Evolutionary conservation across 78 protist species (phyloP).

Genomic region (Anaeramoeba flamelloides): DNA sequence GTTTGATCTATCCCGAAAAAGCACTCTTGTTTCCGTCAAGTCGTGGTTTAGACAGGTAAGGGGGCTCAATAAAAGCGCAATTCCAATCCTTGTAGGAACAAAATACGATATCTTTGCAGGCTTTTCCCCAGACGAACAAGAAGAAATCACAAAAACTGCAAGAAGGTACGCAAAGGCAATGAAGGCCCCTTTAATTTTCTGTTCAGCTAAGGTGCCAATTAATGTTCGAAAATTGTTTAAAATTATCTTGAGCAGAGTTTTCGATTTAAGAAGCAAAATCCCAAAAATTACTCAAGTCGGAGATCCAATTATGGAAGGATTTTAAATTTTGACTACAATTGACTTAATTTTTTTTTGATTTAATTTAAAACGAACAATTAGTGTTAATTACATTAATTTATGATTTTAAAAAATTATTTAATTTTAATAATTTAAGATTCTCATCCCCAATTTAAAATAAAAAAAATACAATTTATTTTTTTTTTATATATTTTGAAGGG

Average conservation of each 20-base stretch:
- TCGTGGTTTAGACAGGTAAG: conserved; percentile 90
- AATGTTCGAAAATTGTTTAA: conserved; percentile 60
- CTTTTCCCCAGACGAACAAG: conserved; percentile 57
- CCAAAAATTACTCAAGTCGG: background rate
- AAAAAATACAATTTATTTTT: no score
- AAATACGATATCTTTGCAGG: conserved; percentile 66
- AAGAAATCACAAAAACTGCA: conserved; percentile 54
- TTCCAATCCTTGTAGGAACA: conserved; percentile 79
- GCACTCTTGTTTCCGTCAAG: conserved; percentile 59
- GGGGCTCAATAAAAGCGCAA: conserved; percentile 44
- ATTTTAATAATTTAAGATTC: no score
- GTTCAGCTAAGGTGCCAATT: conserved; percentile 61
- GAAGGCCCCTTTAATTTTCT: conserved; percentile 81
- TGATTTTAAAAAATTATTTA: no score
- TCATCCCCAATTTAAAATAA: no score
- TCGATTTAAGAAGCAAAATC: background rate
- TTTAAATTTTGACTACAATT: no score
- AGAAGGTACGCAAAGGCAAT: conserved; percentile 75
- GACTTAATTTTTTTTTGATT: no score
- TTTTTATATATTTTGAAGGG: no score
- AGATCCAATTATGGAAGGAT: background rate
- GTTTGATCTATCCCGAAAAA: conserved; percentile 82
- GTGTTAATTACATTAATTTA: no score
- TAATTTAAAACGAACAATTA: no score
- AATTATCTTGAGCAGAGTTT: background rate